Evolutionary conservation across 257 asterid species (phyloP).

Genomic region (Cruciata laevipes): DNA sequence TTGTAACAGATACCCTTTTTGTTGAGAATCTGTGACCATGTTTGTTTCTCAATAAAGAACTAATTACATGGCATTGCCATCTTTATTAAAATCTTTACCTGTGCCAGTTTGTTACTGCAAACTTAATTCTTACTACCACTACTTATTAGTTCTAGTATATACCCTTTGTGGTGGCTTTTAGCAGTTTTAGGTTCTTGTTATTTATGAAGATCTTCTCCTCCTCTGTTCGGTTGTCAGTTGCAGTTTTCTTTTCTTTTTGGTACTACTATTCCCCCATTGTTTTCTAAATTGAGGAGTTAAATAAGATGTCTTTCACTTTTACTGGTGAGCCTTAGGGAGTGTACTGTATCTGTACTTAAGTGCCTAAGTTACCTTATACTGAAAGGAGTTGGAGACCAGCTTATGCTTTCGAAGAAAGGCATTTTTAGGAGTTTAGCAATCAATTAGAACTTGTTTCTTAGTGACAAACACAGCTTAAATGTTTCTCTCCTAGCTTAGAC

Average conservation of each 20-base stretch:
- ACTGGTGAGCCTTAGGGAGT: neutral
- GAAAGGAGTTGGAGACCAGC: neutral
- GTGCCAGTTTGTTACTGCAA: neutral
- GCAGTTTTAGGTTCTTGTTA: neutral
- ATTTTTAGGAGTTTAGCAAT: neutral
- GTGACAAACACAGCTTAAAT: neutral
- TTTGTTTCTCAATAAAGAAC: neutral
- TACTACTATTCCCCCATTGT: neutral
- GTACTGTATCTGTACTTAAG: neutral
- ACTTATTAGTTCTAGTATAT: neutral
- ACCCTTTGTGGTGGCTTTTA: neutral
- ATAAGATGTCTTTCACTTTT: neutral
- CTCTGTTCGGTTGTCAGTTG: neutral
- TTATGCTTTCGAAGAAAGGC: neutral
- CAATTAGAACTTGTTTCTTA: too few relatives aligned
- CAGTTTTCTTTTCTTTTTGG: neutral
- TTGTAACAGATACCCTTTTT: neutral
- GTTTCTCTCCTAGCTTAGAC: neutral
- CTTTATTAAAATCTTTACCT: neutral
- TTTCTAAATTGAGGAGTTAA: neutral
- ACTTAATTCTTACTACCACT: neutral
- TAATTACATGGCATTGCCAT: constrained; percentile 2
- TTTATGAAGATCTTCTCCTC: neutral
- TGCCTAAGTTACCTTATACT: neutral
- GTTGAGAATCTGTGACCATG: constrained; percentile 1